Evolutionary conservation across 306 rosid species (phyloP), one percentile per base, ranked within the genome.

Genomic region (Prunus mira): DNA sequence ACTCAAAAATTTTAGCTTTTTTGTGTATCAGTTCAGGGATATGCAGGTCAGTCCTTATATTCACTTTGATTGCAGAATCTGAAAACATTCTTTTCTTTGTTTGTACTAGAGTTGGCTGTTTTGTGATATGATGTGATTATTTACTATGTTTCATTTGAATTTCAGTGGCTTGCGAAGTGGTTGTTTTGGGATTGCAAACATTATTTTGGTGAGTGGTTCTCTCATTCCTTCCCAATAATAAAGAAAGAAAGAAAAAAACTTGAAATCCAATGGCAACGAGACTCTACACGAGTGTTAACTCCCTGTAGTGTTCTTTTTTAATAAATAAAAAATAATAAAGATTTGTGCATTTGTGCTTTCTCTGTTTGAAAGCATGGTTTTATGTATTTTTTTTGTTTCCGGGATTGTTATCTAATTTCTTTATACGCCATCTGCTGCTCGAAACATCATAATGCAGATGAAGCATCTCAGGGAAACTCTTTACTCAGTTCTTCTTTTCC

Each of bases 101-200:
- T 61, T 0, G 38, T 57, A 17, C 69, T 54, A 61, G 19, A 6
- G 62, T 61, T 28, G 19, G 41, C 14, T 25, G 13, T 22, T 17
- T 3, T 34, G 41, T 34, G 41, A 34, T 34, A 34, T 34, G 25
- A 9, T 46, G 72, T 82, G 76, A 25, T 73, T 74, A 78, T 78
- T 88, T 52, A 41, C 72, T 67, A 46, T 74, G 9, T 79, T 68
- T 81, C 12, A 24, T 82, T 83, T 84, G 80, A 71, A 78, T 88
- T 74, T 85, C 89, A 92, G 97, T 63, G 96, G 96, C 64, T 67
- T 92, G 72, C 88, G 96, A 67, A 87, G 91, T 67, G 89, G 90
- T 63, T 92, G 90, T 78, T 90, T 92, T 68, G 93, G 87, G 34
- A 81, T 90, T 82, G 86, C 88, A 60, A 92, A 92, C 78, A 84